phyloP scores from a whole-genome alignment of 1,139 yeast genomes.

The Blastobotrys malaysiensis region DNA sequence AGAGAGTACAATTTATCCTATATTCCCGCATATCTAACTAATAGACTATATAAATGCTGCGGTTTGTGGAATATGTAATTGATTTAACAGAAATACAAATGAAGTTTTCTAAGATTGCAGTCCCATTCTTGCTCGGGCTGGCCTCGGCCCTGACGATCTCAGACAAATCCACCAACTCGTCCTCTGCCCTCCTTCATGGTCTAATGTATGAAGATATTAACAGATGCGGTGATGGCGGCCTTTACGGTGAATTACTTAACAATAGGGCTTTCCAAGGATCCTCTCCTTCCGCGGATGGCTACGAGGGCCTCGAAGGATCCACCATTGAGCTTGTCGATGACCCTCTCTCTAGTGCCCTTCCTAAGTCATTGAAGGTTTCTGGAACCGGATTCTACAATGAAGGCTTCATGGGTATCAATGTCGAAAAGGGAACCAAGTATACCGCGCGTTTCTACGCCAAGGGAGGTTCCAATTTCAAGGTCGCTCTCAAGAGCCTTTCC shows the following conservation, averaged over 20 bases:
- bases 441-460: slow-evolving; percentile 11
- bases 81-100: neutral
- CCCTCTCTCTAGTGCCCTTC: slow-evolving; percentile 3
- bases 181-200: slow-evolving; percentile 9
- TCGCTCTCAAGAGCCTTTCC: slow-evolving; percentile 3
- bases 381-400: slow-evolving; percentile 7
- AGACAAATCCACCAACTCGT: slow-evolving; percentile 8
- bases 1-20: neutral
- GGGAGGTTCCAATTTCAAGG: slow-evolving; percentile 9
- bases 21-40: neutral
- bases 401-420: slow-evolving; percentile 9
- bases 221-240: slow-evolving; percentile 8
- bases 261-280: slow-evolving; percentile 11
- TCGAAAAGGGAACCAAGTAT: slow-evolving; percentile 9
- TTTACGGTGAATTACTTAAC: slow-evolving; percentile 8
- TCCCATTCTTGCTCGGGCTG: neutral
- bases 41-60: too few relatives aligned
- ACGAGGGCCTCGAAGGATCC: slow-evolving; percentile 6
- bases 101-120: neutral
- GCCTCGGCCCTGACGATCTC: neutral
- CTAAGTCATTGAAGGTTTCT: slow-evolving; percentile 4
- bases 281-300: slow-evolving; percentile 5
- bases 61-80: neutral
- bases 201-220: slow-evolving; percentile 10
- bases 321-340: slow-evolving; percentile 2